Evolutionary conservation across 176 grass and related monocot species (phyloP).

Genomic region (Triticum monococcum): DNA sequence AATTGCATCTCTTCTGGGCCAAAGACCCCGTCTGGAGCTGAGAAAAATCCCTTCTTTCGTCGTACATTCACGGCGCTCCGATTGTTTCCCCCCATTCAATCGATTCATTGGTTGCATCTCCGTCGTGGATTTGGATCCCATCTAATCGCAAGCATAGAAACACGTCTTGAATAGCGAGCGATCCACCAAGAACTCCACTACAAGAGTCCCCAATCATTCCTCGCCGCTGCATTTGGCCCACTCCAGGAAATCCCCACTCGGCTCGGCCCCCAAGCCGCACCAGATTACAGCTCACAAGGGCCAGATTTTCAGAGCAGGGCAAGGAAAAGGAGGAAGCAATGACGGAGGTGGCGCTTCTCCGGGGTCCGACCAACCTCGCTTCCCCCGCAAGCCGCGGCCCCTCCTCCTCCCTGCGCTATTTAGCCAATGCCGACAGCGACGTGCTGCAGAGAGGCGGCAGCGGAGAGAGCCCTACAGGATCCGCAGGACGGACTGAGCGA

Average conservation of each 20-base stretch:
- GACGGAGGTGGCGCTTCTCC: constrained; percentile 58
- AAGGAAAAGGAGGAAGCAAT: constrained; percentile 34
- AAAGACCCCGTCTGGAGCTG: constrained; percentile 35
- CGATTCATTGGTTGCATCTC: constrained; percentile 3
- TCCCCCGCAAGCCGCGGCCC: constrained; percentile 44
- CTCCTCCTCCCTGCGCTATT: constrained; percentile 40
- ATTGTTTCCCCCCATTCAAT: not conserved
- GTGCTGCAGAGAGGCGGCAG: constrained; percentile 33
- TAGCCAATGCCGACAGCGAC: constrained; percentile 36
- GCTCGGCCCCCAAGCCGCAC: constrained; percentile 2
- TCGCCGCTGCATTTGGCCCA: constrained; percentile 26
- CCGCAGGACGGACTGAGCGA: constrained; percentile 1
- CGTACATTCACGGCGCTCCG: not conserved
- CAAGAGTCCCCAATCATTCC: constrained; percentile 21
- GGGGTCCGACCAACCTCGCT: constrained; percentile 50
- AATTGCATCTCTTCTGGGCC: constrained; percentile 27
- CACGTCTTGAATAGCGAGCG: constrained; percentile 10
- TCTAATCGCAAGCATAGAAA: constrained; percentile 5
- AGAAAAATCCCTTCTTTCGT: constrained; percentile 12
- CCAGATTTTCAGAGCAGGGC: not conserved
- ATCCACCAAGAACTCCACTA: constrained; percentile 50
- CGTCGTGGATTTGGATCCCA: not conserved
- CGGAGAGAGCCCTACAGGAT: constrained; percentile 17
- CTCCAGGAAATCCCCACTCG: constrained; percentile 26
- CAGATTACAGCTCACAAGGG: constrained; percentile 43